These are phyloP conservation scores for Diaporthe eres DNA, from an alignment of 2,329 filamentous ascomycete genomes.

Conservation along the genomic window DNA sequence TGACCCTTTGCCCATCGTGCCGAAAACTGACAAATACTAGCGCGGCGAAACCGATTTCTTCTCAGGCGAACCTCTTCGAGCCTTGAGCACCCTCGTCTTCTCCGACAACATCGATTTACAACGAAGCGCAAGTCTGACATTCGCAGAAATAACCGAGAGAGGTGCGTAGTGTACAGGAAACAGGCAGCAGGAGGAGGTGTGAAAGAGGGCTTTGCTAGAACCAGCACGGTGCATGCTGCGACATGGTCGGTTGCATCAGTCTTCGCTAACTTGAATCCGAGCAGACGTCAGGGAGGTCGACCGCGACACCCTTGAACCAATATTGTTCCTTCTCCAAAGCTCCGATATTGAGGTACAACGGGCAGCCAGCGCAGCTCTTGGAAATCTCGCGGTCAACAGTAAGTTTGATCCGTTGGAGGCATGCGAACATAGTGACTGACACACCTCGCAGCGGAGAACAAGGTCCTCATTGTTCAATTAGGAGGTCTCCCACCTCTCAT, in stretches of 20 bases:
- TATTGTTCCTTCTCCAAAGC: constrained; percentile 94
- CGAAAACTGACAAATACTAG: constrained; percentile 64
- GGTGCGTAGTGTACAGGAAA: constrained; percentile 68
- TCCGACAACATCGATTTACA: constrained; percentile 99
- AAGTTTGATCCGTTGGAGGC: constrained; percentile 52
- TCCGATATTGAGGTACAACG: constrained; percentile 97
- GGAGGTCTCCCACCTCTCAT: constrained; percentile 93
- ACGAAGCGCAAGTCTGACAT: constrained; percentile 96
- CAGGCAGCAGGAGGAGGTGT: constrained; percentile 14
- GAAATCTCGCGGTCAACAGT: constrained; percentile 98
- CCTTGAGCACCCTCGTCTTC: constrained; percentile 95
- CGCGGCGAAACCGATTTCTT: constrained; percentile 99
- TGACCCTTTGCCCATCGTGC: neutral
- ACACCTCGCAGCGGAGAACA: constrained; percentile 85
- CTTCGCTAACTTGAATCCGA: constrained; percentile 36
- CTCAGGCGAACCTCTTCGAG: constrained; percentile 92
- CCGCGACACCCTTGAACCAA: constrained; percentile 93
- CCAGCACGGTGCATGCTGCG: neutral
- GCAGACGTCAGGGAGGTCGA: constrained; percentile 97
- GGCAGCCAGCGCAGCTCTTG: constrained; percentile 94
- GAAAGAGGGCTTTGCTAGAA: neutral
- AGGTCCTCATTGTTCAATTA: constrained; percentile 93
- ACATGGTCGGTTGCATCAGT: neutral
- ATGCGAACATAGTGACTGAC: constrained; percentile 56
- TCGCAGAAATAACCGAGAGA: constrained; percentile 98